Conservation (phyloP, 345 rosid species). For the Lepidium sativum region DNA sequence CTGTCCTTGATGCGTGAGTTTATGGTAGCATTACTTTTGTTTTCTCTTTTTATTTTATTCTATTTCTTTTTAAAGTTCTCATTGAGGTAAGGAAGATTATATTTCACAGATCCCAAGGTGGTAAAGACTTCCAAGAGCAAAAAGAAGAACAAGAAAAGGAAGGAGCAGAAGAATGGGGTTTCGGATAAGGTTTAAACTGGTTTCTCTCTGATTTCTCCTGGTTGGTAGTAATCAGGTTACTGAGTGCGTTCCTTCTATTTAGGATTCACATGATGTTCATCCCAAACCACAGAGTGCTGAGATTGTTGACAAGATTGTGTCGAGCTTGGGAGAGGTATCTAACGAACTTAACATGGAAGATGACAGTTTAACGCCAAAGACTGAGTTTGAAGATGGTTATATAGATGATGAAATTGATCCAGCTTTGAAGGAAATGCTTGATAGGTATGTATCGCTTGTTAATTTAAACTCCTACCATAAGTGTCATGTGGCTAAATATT, state of each 20-base stretch:
- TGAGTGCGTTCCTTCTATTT: conserved; percentile 14
- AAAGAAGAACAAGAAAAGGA: conserved; percentile 65
- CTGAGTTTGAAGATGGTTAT: conserved; percentile 60
- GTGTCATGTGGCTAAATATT: not conserved
- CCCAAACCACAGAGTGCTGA: conserved; percentile 31
- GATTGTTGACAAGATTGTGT: conserved; percentile 24
- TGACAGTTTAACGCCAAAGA: conserved; percentile 38
- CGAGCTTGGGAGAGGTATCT: conserved; percentile 36
- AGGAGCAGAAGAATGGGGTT: conserved; percentile 38
- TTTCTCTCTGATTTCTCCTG: conserved; percentile 11
- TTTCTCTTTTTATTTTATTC: conserved; percentile 14
- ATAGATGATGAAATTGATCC: conserved; percentile 89
- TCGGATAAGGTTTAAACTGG: conserved; percentile 37
- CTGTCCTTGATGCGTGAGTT: not conserved
- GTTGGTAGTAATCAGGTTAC: conserved; percentile 12
- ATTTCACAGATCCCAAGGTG: conserved; percentile 60
- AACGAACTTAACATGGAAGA: conserved; percentile 32
- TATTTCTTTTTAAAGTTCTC: conserved; percentile 25
- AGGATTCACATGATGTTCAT: conserved; percentile 42
- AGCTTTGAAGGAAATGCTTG: conserved; percentile 72
- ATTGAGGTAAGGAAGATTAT: conserved; percentile 1
- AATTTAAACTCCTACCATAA: not conserved
- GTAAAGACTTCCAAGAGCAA: conserved; percentile 51
- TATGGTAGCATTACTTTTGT: conserved; percentile 14
- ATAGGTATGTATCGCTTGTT: conserved; percentile 42